These are phyloP conservation scores for Themeda triandra DNA, from an alignment of 176 grass and related monocot genomes.

Conservation along the genomic window DNA sequence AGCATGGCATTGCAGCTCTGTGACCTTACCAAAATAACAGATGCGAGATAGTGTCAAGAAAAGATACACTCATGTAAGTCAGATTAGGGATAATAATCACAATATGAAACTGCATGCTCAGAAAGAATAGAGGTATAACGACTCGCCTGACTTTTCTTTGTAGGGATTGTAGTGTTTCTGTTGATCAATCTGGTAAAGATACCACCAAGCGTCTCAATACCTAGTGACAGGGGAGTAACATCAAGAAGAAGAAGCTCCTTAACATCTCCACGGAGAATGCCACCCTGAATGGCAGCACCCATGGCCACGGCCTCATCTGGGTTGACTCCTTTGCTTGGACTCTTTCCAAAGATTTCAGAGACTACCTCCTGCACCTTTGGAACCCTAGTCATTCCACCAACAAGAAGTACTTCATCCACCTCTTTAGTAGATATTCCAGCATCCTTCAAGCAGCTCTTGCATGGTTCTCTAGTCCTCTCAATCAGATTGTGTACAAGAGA, in stretches of 20 bases:
- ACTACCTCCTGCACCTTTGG: conserved; percentile 76
- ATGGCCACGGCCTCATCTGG: conserved; percentile 80
- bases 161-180: conserved; percentile 80
- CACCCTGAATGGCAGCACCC: conserved; percentile 75
- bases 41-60: not conserved
- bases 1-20: not conserved
- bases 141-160: conserved; percentile 61
- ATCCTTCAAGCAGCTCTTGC: conserved; percentile 79
- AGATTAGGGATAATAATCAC: not conserved
- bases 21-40: not conserved
- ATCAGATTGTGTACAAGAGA: conserved; percentile 62
- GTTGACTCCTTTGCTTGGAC: conserved; percentile 73
- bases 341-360: conserved; percentile 62
- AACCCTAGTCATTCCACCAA: conserved; percentile 83
- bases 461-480: conserved; percentile 60
- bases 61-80: not conserved
- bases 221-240: conserved; percentile 71
- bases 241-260: conserved; percentile 80
- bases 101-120: not conserved
- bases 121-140: not conserved
- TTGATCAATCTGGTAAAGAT: conserved; percentile 79
- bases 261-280: conserved; percentile 78
- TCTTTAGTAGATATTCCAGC: conserved; percentile 60
- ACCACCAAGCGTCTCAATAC: conserved; percentile 79
- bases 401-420: conserved; percentile 75